Percentiles rank a stretch among this genome's conserved stretches.
These are phyloP conservation scores for Margaritispora aquatica DNA, from an alignment of 495 filamentous ascomycete genomes.

Conservation along the genomic window DNA sequence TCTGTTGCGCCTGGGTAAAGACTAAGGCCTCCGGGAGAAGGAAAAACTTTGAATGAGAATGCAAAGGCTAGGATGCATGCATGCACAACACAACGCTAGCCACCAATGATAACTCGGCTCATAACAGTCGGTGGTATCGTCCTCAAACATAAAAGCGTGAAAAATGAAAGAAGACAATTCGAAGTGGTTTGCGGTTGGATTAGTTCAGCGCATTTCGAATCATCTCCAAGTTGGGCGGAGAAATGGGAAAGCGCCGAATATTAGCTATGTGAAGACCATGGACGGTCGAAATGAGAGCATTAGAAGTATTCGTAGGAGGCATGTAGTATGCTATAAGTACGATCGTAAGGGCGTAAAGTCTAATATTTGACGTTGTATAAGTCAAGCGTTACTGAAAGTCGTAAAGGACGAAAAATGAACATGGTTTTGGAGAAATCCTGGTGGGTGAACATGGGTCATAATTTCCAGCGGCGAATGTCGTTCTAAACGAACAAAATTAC, in stretches of 20 bases:
- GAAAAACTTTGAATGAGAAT: conserved; percentile 10
- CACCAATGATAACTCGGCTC: conserved; percentile 16
- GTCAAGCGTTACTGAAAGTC: background rate
- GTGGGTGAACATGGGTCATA: background rate
- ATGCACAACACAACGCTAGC: conserved; percentile 18
- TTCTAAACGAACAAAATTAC: background rate
- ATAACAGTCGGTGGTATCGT: conserved; percentile 13
- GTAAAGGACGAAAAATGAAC: conserved; percentile 1
- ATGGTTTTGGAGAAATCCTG: background rate
- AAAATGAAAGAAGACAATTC: background rate
- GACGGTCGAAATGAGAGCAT: background rate
- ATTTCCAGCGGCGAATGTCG: too few relatives aligned
- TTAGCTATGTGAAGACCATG: conserved; percentile 3
- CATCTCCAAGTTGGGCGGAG: background rate
- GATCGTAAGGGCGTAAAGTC: conserved; percentile 19
- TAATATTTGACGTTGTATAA: conserved; percentile 10
- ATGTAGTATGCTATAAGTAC: conserved; percentile 7
- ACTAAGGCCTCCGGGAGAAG: background rate
- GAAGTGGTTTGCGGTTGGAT: background rate
- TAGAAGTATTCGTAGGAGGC: conserved; percentile 7
- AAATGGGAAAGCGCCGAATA: background rate
- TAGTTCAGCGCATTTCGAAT: background rate
- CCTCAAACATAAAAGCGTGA: conserved; percentile 9
- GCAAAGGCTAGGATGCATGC: conserved; percentile 6
- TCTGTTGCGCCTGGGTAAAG: background rate